phyloP scores from a whole-genome alignment of 148 eudicot species.

The Cornus suecica region DNA sequence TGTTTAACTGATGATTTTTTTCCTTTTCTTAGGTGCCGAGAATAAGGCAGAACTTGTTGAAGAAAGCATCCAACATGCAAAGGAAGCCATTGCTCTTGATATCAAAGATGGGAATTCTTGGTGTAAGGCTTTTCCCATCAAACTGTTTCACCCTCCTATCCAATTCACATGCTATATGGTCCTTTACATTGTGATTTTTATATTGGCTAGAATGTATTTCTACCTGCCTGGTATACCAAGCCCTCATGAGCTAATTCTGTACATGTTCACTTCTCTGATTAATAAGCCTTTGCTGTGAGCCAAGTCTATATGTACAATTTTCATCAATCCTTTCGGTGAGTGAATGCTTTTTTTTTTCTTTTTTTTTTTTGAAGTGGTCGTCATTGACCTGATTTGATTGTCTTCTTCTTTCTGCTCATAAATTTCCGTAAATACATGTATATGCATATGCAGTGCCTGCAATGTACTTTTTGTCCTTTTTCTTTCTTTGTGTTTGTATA shows the following conservation, averaged over 20 bases:
- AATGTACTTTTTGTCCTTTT: not conserved
- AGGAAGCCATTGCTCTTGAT: slow-evolving; percentile 83
- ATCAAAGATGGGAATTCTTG: slow-evolving; percentile 94
- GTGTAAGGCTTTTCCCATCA: slow-evolving; percentile 56
- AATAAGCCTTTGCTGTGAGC: not conserved
- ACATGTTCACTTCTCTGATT: not conserved
- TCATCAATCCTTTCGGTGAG: not conserved
- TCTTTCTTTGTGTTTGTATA: not conserved
- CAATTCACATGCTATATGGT: not conserved
- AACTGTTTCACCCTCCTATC: not conserved
- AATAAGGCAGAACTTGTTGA: slow-evolving; percentile 64
- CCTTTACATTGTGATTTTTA: not conserved
- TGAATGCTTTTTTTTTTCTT: not conserved
- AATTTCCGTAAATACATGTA: not conserved
- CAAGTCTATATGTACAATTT: too few species aligned
- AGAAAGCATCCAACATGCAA: slow-evolving; percentile 86
- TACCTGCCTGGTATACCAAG: not conserved
- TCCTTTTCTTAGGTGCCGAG: slow-evolving; percentile 52
- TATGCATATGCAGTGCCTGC: not conserved
- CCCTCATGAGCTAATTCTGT: not conserved
- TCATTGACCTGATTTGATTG: not conserved
- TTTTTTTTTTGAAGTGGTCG: too few species aligned
- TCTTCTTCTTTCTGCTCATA: not conserved
- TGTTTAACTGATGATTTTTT: slow-evolving; percentile 11
- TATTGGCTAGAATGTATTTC: not conserved